Evolutionary conservation across 345 rosid species (phyloP), one percentile per base, ranked within the genome.

Genomic region (Gossypium thurberi): DNA sequence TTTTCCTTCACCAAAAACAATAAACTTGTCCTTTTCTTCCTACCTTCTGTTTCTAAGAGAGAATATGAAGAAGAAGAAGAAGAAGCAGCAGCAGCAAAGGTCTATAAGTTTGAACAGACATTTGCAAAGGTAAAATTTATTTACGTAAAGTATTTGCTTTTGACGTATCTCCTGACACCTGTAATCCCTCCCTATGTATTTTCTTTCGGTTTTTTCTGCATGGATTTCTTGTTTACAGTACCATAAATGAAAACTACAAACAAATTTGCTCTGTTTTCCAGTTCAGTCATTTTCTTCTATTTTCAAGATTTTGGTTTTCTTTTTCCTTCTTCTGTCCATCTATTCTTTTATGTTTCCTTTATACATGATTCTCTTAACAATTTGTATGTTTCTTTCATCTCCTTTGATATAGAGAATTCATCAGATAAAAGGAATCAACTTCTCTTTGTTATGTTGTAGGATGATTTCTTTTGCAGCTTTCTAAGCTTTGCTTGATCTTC

Each of bases 321-420:
- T n/a, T 52, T n/a, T 18, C 10, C 17, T 18, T 17, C 56, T 52
- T 14, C 23, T 20, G 7, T 55, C 11, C 58, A 20, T 55, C 20
- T 20, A 55, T 9, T 55, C 13, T 55, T 55, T 55, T 9, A 55
- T 55, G 59, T 8, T 55, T 55, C 59, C 21, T 55, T n/a, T 55
- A 11, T 56, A 56, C 60, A 9, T 11, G 2, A 56, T 56, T 56
- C 47, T 25, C 51, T 4, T 23, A 33, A 20, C 25, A 76, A 72
- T 70, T 72, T 48, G 26, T 75, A 77, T 79, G 67, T 57, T 82
- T 64, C 73, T 69, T 72, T 74, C 63, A 12, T 59, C 65, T 28
- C 65, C 18, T 13, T 13, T 33, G 23, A 17, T 20, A 17, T 33
- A 50, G 25, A 68, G n/a, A 33, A 33, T 33, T 33, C 40, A 23